Base-by-base conservation (phyloP, 2,329 filamentous ascomycete genomes). In the Trichophyton schoenleinii region DNA sequence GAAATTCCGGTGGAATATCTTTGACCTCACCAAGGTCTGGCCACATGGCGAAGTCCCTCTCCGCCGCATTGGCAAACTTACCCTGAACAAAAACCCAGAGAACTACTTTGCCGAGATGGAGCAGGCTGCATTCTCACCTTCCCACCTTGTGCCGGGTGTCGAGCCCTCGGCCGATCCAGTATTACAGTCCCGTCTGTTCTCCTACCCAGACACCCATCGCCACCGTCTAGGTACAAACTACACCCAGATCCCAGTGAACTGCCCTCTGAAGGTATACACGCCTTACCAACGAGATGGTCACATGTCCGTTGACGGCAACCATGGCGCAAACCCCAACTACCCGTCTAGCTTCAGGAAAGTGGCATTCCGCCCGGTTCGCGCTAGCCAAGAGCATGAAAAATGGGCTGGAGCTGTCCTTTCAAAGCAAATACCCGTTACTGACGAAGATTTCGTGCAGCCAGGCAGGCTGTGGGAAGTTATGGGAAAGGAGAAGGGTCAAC, bases 81-180 rank as follows among this genome's bases (percentile, higher is more conserved):
- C 81, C 0, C 78, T 88, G 25, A 86, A 87, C 73, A 78, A 79
- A 70, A 88, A 87, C 69, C 77, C 79, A 0, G 72, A 80, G 60
- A 87, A 88, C 73, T 88, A 87, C 75, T 87, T 87, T 67, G 78
- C 81, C 55, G 86, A 89, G 68, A 86, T 88, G 58, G 86, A 89
- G 75, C 86, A 88, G 70, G 79, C 83, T 18, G 83, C 85, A 1
- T 89, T 87, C 79, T 84, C 81, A 63, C 86, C 86, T 44, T 80
- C 83, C 5, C 84, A 88, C 69, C 73, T 88, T 71, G 79, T 83
- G 2, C 85, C 85, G 2, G 85, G 86, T 60, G 82, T 86, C 61
- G 85, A 88, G 72, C 82, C 85, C 13, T 87, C 85, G 8, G 84
- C 84, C 64, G 86, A 89, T 66, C 85, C 86, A 0, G 84, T 88